Percentiles rank a stretch among this genome's conserved stretches.
These are phyloP conservation scores for Pseudonectria foliicola DNA, from an alignment of 2,329 filamentous ascomycete genomes.

Conservation along the genomic window DNA sequence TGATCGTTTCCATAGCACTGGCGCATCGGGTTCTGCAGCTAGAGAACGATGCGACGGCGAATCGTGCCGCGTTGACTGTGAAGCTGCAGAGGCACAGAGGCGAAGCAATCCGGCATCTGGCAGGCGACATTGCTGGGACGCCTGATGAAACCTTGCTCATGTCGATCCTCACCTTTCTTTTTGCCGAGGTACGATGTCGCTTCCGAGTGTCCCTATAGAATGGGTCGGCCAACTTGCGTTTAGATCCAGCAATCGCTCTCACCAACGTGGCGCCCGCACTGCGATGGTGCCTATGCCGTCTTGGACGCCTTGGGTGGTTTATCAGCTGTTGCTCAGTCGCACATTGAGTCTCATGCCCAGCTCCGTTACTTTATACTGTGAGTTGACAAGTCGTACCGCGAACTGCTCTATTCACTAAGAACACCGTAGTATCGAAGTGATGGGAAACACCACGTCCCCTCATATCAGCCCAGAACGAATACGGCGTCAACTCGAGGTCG, in stretches of 20 bases:
- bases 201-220: not conserved
- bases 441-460: conserved; percentile 10
- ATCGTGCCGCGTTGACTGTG: conserved; percentile 2
- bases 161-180: conserved; percentile 9
- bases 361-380: conserved; percentile 11
- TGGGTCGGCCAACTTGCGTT: not conserved
- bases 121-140: conserved; percentile 2
- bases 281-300: conserved; percentile 9
- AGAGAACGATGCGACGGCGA: conserved; percentile 1
- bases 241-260: conserved; percentile 12
- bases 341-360: conserved; percentile 2
- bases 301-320: conserved; percentile 9
- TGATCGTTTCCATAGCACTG: conserved; percentile 7
- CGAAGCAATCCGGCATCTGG: conserved; percentile 9
- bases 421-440: conserved; percentile 6
- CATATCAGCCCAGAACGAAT: not conserved
- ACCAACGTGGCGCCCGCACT: conserved; percentile 9
- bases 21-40: conserved; percentile 12
- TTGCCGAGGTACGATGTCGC: conserved; percentile 9
- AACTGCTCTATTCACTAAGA: not conserved
- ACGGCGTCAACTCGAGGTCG: conserved; percentile 7
- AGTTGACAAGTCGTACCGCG: not conserved
- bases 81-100: conserved; percentile 11
- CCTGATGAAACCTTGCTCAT: conserved; percentile 1
- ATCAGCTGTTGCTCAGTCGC: not conserved